Evolutionary conservation across 225 moss, liverwort and hornwort genomes (phyloP), one percentile per base, ranked within the genome.

Genomic region (Pseudoscleropodium purum): DNA sequence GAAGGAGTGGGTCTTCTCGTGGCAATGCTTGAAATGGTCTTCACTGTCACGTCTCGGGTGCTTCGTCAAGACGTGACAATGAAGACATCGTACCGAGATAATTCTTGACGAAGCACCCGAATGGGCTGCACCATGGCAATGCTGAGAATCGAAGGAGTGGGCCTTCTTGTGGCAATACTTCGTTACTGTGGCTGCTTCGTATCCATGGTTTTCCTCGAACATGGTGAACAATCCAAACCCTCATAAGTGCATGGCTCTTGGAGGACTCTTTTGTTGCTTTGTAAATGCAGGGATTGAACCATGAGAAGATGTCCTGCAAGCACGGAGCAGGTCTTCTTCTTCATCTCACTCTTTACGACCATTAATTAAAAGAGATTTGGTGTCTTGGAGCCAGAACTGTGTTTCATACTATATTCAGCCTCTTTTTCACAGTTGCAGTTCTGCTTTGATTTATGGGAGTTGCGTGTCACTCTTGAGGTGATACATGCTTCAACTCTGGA

Each of bases 401-500:
- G 36, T 93, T 91, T 83, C 75, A 85, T 77, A 79, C 86, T 24
- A 87, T 24, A 87, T 88, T 79, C 90, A 89, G 54, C 5, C 79
- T 91, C 62, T 91, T 85, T 54, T 91, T 93, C 51, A 70, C 83
- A n/a, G 87, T 64, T 57, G 90, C 90, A 82, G 52, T 91, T 61
- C 85, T 92, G 37, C 88, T 93, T 82, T 89, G 90, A 21, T 47
- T 90, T 68, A 67, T 93, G 80, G 90, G 87, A 81, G 89, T 85
- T 84, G 84, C 63, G 24, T 84, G 70, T 39, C 43, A 90, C 89
- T 91, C 83, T 84, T 83, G 84, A 91, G 90, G 84, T 91, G 92
- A 56, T 91, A 82, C 88, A 84, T 92, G 90, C 84, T 92, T 43
- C 90, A 65, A 56, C 90, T 90, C 61, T 94, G 92, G 92, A 87